Conservation (phyloP, 164 flowering plant genomes). For the Magnolia changhungtana region DNA sequence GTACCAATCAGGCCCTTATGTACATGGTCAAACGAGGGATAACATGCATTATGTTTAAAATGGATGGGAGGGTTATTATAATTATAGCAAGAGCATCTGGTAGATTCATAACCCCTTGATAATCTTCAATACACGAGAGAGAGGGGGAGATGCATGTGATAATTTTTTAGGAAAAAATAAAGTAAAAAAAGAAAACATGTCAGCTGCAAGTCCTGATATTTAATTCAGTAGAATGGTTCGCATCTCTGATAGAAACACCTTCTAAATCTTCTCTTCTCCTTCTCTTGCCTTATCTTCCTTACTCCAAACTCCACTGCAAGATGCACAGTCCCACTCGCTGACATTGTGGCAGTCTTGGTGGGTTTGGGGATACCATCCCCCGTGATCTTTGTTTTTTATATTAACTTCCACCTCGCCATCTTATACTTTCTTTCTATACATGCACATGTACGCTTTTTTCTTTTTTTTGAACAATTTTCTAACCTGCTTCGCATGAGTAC, state of each 20-base stretch:
- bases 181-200: constrained; percentile 3
- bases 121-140: too few species aligned
- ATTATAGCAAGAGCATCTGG: too few species aligned
- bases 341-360: constrained; percentile 39
- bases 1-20: too few species aligned
- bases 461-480: too few species aligned
- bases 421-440: not conserved
- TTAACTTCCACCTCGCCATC: not conserved
- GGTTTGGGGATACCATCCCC: constrained; percentile 30
- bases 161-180: not conserved
- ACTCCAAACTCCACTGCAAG: constrained; percentile 11
- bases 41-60: too few species aligned
- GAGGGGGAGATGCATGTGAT: constrained; percentile 1
- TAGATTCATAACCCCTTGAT: too few species aligned
- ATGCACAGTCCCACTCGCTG: constrained; percentile 40
- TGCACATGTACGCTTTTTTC: not conserved
- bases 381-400: constrained; percentile 45
- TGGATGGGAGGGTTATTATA: too few species aligned
- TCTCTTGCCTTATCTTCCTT: constrained; percentile 11
- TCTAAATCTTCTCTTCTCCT: constrained; percentile 25
- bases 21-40: too few species aligned
- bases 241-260: constrained; percentile 18
- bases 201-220: constrained; percentile 42
- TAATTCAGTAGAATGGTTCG: constrained; percentile 15
- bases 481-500: too few species aligned